phyloP scores from a whole-genome alignment of 225 moss, liverwort and hornwort species.

The Physcomitrellopsis africana region DNA sequence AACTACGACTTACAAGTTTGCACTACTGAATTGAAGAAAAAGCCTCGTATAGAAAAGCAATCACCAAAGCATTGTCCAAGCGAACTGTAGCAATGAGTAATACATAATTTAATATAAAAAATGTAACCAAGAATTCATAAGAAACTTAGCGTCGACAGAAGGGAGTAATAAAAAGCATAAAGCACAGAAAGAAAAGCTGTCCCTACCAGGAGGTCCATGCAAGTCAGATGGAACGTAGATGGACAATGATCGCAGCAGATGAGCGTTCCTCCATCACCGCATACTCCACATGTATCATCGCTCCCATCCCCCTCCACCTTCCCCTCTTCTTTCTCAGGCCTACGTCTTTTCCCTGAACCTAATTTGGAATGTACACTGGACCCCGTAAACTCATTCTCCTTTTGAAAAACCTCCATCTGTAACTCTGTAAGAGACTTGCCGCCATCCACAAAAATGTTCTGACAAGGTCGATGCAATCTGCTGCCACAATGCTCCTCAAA shows the following conservation, averaged over 20 bases:
- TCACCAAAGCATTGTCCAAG: neutral
- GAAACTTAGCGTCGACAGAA: slow-evolving; percentile 15
- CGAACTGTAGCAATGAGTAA: neutral
- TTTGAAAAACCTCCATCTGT: slow-evolving; percentile 75
- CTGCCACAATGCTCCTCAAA: slow-evolving; percentile 96
- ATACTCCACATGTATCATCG: slow-evolving; percentile 94
- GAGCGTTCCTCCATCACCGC: slow-evolving; percentile 88
- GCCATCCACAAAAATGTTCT: slow-evolving; percentile 79
- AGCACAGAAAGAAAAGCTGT: neutral
- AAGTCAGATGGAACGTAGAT: slow-evolving; percentile 79
- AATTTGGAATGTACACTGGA: slow-evolving; percentile 38
- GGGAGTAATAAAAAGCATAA: neutral
- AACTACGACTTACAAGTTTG: slow-evolving; percentile 22
- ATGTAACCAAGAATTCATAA: slow-evolving; percentile 19
- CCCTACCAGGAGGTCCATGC: slow-evolving; percentile 80
- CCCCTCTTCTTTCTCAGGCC: slow-evolving; percentile 44
- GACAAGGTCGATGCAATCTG: slow-evolving; percentile 93
- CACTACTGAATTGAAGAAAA: slow-evolving; percentile 15
- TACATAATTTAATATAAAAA: slow-evolving; percentile 2
- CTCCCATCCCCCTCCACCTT: slow-evolving; percentile 62
- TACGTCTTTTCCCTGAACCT: slow-evolving; percentile 45
- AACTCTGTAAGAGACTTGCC: slow-evolving; percentile 80
- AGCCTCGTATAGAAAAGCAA: neutral
- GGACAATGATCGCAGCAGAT: slow-evolving; percentile 97
- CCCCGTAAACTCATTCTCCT: slow-evolving; percentile 37